Base-by-base conservation (phyloP, 768 basidiomycete species). In the Hypsizygus marmoreus region DNA sequence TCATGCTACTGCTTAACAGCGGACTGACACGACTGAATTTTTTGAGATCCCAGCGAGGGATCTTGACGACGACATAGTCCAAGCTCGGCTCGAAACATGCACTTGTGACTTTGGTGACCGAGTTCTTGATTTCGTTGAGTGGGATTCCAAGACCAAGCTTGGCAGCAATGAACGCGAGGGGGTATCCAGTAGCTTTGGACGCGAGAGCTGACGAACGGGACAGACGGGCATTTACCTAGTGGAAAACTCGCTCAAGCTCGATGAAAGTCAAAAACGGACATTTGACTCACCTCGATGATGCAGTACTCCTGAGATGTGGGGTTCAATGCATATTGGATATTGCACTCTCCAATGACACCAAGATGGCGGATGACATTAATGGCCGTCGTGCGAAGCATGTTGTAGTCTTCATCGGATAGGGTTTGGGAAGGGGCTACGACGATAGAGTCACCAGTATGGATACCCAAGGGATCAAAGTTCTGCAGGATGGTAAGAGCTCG, bases 391-490 rank as follows among this genome's bases (percentile, higher is more conserved):
- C 97, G 85, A 39, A 99, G 83, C 95, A 98, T 99, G 64, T 98
- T 93, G 75, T 97, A 97, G 65, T 98, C 97, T n/a, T 86, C 79
- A 64, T 98, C 95, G n/a, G 95, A 97, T 22, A 98, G 80, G 0
- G 95, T 98, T 67, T 99, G 95, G 33, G 95, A 97, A 2, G 95
- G 95, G 6, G 97, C 97, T 23, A 98, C 80, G 55, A 99, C 97
- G 59, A 98, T 97, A 4, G 95, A 99, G 64, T 99, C 95, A 45
- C 95, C 95, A 1, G 95, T 99, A 60, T 99, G 95, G 56, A 97
- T 98, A 48, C 95, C 95, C 20, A 99, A 80, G 24, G 95, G 95
- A 66, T 99, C 95, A 57, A 99, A 99, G 74, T 99, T 99, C 95
- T 98, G 57, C 40, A 25, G 55, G 22, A 44, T 25, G 35, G 28